phyloP scores from a whole-genome alignment of 495 filamentous ascomycete genomes.

The Astrocystis sublimbata region DNA sequence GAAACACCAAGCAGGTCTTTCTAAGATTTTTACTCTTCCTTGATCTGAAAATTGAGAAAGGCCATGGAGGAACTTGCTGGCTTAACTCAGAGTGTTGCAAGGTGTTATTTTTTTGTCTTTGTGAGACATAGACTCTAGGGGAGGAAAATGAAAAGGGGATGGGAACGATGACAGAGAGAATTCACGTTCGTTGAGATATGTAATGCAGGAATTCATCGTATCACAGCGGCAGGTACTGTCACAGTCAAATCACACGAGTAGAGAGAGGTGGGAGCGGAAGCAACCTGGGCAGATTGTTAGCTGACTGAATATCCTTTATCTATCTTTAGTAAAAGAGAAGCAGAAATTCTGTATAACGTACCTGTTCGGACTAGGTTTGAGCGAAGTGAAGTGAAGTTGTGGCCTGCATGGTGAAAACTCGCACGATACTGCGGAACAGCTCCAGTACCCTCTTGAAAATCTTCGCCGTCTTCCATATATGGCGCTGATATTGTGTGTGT shows the following conservation, averaged over 20 bases:
- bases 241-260: not conserved
- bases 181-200: not conserved
- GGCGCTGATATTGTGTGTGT: not conserved
- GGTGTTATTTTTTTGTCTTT: not conserved
- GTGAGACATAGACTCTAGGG: not conserved
- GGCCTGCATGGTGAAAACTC: not conserved
- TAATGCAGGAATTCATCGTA: not conserved
- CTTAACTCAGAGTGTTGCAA: conserved; percentile 41
- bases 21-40: conserved; percentile 27
- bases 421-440: not conserved
- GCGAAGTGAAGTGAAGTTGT: not conserved
- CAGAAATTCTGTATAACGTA: not conserved
- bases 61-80: conserved; percentile 27
- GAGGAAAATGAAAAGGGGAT: not conserved
- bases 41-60: conserved; percentile 40
- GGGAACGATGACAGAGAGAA: no score
- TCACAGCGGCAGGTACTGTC: no score
- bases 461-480: conserved; percentile 4
- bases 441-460: not conserved
- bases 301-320: not conserved
- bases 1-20: conserved; percentile 7
- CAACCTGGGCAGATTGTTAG: not conserved
- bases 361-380: not conserved
- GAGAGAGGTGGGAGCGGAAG: not conserved
- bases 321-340: not conserved